Evolutionary conservation across 1,139 yeast genomes (phyloP).

Genomic region (Protomyces arabidopsidicola): DNA sequence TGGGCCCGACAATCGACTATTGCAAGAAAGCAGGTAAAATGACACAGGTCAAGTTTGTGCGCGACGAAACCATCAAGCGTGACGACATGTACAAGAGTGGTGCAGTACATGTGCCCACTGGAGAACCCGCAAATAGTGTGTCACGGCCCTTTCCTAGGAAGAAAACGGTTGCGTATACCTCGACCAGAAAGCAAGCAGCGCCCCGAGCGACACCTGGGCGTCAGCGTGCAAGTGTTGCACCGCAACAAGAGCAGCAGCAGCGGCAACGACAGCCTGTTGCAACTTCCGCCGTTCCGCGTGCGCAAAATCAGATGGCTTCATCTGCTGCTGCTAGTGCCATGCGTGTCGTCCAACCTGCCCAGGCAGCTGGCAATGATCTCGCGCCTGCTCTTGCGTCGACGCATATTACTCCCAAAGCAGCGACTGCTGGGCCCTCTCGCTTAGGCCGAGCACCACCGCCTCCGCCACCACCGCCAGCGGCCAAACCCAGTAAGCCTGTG

Average conservation of each 20-base stretch:
- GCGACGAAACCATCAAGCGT: constrained; percentile 58
- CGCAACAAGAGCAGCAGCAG: constrained; percentile 28
- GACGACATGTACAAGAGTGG: constrained; percentile 85
- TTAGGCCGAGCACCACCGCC: constrained; percentile 45
- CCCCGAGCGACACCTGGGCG: constrained; percentile 25
- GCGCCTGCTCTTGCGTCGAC: constrained; percentile 16
- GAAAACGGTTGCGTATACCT: constrained; percentile 35
- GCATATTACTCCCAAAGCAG: constrained; percentile 26
- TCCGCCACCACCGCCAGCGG: constrained; percentile 64
- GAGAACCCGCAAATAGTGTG: constrained; percentile 65
- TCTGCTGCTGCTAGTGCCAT: not conserved
- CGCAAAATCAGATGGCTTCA: not conserved
- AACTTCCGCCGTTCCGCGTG: not conserved
- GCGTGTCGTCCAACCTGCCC: constrained; percentile 35
- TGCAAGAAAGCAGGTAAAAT: constrained; percentile 82
- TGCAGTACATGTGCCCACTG: constrained; percentile 73
- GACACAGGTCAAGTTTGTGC: constrained; percentile 65
- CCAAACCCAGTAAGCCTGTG: constrained; percentile 65
- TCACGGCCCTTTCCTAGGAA: constrained; percentile 70
- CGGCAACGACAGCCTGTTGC: not conserved
- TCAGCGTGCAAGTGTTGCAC: constrained; percentile 31
- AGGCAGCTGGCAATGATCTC: not conserved
- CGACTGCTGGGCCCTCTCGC: constrained; percentile 30
- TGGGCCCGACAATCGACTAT: constrained; percentile 75
- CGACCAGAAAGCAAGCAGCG: constrained; percentile 18